A percentile compares a stretch with the other conserved stretches of the same genome.
These are phyloP conservation scores for Amanita muscaria DNA, from an alignment of 768 basidiomycete species.

Conservation along the genomic window DNA sequence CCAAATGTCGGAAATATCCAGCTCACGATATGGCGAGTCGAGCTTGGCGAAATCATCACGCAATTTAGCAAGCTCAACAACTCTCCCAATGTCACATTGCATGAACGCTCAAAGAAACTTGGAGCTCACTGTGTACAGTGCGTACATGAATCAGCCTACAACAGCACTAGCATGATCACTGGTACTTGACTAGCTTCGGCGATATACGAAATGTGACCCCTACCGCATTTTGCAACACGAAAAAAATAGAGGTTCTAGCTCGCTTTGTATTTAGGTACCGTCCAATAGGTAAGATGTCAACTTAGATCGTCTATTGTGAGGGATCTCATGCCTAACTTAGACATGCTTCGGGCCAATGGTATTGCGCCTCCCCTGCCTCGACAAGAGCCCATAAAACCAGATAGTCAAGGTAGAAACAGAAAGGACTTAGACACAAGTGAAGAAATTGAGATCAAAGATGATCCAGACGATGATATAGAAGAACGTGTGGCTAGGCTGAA, in stretches of 20 bases:
- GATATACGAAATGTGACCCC: not conserved
- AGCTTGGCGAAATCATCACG: too few relatives aligned
- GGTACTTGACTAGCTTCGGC: not conserved
- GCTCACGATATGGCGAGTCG: slow-evolving; percentile 2
- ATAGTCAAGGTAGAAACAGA: not conserved
- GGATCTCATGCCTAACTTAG: slow-evolving; percentile 3
- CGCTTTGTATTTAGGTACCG: slow-evolving; percentile 20
- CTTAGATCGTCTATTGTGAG: too few relatives aligned
- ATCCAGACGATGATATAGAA: not conserved
- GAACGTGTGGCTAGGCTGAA: not conserved
- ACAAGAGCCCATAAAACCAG: not conserved
- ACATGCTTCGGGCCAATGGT: slow-evolving; percentile 13
- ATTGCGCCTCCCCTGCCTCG: slow-evolving; percentile 9
- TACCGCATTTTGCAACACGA: not conserved
- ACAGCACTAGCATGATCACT: not conserved
- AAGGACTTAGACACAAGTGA: not conserved
- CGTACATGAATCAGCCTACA: not conserved
- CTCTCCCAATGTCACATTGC: slow-evolving; percentile 10
- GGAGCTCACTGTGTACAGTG: slow-evolving; percentile 18
- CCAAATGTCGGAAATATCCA: slow-evolving; percentile 14
- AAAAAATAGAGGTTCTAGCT: not conserved
- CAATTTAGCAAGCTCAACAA: not conserved
- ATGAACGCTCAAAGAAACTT: slow-evolving; percentile 19
- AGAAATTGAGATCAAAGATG: not conserved
- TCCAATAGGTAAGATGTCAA: slow-evolving; percentile 14